Evolutionary conservation across 2,329 filamentous ascomycete genomes (phyloP), one percentile per base, ranked within the genome.

Genomic region (Clonostachys byssicola): DNA sequence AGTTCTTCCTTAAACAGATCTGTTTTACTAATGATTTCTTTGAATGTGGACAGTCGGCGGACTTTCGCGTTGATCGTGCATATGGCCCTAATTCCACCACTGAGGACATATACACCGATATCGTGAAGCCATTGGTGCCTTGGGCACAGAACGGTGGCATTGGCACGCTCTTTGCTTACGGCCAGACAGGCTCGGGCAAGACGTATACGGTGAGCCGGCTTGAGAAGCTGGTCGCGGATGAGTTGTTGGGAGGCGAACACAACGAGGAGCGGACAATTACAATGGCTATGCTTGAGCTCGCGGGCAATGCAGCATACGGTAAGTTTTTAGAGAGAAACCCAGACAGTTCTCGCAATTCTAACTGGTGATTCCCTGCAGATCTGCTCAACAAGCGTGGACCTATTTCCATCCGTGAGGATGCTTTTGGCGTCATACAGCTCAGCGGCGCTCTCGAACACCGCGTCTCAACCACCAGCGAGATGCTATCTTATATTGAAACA

Each of bases 161-260:
- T 18, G 66, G 67, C 14, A 77, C 74, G n/a, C 56, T 77, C 35
- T 74, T 75, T 42, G 70, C 70, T 34, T 74, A 75, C 40, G 72
- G 73, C 10, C 73, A 75, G 51, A 75, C 73, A 0, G 71, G 72
- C 8, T 75, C 73, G 2, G 73, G 73, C 12, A 75, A 75, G 56
- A 75, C 71, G 1, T 67, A 60, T 49, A 74, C 71, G 1, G 61
- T 76, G 46, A 70, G 61, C 46, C 59, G 60, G 3, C 56, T 77
- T 0, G 66, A 74, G 53, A 50, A 64, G 12, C 61, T 73, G 3
- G 67, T 71, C 6, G 66, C 66, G 3, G 57, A 63, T 36, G 59
- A 65, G 0, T 42, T 72, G 12, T 61, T 68, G 56, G 54, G 47
- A 2, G 51, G 55, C 4, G 46, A 44, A 1, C 52, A 61, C 0